Evolutionary conservation across 176 grass and related monocot species (phyloP).

Genomic region (Calamus simplicifolius): DNA sequence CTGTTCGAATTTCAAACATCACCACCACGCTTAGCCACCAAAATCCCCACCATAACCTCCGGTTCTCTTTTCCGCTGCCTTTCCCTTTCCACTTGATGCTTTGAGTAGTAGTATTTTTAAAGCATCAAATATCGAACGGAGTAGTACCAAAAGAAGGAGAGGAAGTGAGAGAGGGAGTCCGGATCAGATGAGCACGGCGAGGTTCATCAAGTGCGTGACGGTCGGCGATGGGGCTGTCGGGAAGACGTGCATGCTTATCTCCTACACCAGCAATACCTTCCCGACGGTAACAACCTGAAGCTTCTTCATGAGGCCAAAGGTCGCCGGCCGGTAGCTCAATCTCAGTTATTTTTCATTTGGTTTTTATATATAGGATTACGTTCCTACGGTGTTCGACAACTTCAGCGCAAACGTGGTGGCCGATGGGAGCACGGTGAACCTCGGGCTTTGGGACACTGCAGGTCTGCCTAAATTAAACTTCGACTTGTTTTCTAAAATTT

Average conservation of each 20-base stretch:
- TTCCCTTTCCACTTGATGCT: not conserved
- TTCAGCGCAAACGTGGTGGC: slow-evolving; percentile 36
- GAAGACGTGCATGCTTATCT: slow-evolving; percentile 55
- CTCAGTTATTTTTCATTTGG: not conserved
- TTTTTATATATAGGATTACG: slow-evolving; percentile 22
- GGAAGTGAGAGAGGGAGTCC: not conserved
- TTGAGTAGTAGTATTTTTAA: not conserved
- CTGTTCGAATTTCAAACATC: slow-evolving; percentile 9
- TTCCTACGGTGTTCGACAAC: slow-evolving; percentile 36
- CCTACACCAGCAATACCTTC: slow-evolving; percentile 51
- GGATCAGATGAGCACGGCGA: slow-evolving; percentile 41
- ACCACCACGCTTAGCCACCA: not conserved
- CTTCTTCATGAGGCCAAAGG: too few species aligned
- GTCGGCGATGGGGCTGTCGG: slow-evolving; percentile 44
- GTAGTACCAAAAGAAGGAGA: slow-evolving; percentile 8
- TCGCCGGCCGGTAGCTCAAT: too few species aligned
- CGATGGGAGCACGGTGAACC: slow-evolving; percentile 32
- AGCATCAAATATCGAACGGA: slow-evolving; percentile 3
- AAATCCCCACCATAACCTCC: slow-evolving; percentile 7
- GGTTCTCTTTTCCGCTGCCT: not conserved
- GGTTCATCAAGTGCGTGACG: slow-evolving; percentile 52
- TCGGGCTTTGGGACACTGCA: slow-evolving; percentile 34
- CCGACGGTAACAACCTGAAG: slow-evolving; percentile 16
- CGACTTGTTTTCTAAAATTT: not conserved
- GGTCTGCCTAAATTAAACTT: slow-evolving; percentile 7